Evolutionary conservation across 306 rosid genomes (phyloP).

Genomic region (Castanea crenata): DNA sequence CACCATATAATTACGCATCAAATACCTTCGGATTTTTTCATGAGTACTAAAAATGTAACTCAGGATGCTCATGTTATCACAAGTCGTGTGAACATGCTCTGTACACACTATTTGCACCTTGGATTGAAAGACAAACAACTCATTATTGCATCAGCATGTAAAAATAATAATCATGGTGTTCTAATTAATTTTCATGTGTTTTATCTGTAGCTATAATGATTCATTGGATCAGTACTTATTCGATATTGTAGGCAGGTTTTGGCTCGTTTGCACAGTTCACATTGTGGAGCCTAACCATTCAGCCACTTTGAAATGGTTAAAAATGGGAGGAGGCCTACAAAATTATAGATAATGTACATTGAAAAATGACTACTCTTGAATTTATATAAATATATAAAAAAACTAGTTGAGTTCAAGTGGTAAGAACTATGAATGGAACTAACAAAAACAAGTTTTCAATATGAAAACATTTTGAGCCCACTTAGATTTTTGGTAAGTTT

Average conservation of each 20-base stretch:
- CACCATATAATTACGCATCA: too few species aligned
- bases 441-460: not conserved
- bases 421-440: not conserved
- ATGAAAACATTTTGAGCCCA: not conserved
- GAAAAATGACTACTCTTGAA: not conserved
- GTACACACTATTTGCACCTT: not conserved
- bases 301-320: not conserved
- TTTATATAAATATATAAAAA: not conserved
- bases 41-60: too few species aligned
- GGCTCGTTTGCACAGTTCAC: slow-evolving; percentile 28
- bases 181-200: slow-evolving; percentile 3
- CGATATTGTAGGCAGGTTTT: slow-evolving; percentile 25
- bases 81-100: too few species aligned
- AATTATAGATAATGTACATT: not conserved
- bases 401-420: not conserved
- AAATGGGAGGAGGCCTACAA: not conserved
- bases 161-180: slow-evolving; percentile 33
- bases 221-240: slow-evolving; percentile 25
- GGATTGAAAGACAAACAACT: slow-evolving; percentile 37
- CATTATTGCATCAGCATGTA: slow-evolving; percentile 54
- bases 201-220: slow-evolving; percentile 26
- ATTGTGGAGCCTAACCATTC: slow-evolving; percentile 1
- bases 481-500: not conserved
- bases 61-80: not conserved
- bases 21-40: too few species aligned